Conservation (phyloP, 805 yeast species). For the Yamadazyma nakazawae region DNA sequence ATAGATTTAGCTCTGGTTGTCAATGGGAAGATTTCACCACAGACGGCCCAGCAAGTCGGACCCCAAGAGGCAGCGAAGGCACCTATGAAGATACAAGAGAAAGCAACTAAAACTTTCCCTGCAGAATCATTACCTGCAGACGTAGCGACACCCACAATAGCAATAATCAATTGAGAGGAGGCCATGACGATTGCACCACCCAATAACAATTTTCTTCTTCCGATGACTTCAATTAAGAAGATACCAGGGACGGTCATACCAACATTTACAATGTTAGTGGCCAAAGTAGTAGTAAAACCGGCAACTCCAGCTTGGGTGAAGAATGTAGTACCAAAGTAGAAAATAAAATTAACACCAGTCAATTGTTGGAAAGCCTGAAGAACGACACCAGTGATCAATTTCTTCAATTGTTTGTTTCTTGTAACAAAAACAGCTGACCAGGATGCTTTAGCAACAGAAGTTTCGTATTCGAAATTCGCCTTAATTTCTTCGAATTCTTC, state of each 20-base stretch:
- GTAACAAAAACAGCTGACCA: slow-evolving; percentile 58
- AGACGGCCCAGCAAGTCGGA: slow-evolving; percentile 38
- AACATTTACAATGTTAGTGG: slow-evolving; percentile 40
- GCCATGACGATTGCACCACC: slow-evolving; percentile 64
- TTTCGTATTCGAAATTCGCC: slow-evolving; percentile 70
- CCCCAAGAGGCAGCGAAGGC: slow-evolving; percentile 43
- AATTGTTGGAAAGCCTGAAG: slow-evolving; percentile 84
- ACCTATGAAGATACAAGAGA: slow-evolving; percentile 38
- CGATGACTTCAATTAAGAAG: slow-evolving; percentile 35
- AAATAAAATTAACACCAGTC: slow-evolving; percentile 86
- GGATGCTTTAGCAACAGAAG: slow-evolving; percentile 49
- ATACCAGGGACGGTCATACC: slow-evolving; percentile 40
- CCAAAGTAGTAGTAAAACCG: slow-evolving; percentile 45
- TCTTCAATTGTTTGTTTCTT: slow-evolving; percentile 50
- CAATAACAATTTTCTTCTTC: slow-evolving; percentile 62
- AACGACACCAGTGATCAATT: slow-evolving; percentile 55
- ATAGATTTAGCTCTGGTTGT: slow-evolving; percentile 39
- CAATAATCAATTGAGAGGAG: slow-evolving; percentile 51
- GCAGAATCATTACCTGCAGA: slow-evolving; percentile 25
- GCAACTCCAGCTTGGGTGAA: slow-evolving; percentile 63
- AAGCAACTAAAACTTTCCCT: slow-evolving; percentile 32
- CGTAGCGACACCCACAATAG: slow-evolving; percentile 41
- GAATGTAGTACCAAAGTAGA: slow-evolving; percentile 85
- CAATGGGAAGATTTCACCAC: slow-evolving; percentile 37
- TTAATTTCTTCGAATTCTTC: slow-evolving; percentile 75